These are phyloP conservation scores for Fusarium verticillioides DNA, from an alignment of 2,329 filamentous ascomycete species.

Conservation along the genomic window DNA sequence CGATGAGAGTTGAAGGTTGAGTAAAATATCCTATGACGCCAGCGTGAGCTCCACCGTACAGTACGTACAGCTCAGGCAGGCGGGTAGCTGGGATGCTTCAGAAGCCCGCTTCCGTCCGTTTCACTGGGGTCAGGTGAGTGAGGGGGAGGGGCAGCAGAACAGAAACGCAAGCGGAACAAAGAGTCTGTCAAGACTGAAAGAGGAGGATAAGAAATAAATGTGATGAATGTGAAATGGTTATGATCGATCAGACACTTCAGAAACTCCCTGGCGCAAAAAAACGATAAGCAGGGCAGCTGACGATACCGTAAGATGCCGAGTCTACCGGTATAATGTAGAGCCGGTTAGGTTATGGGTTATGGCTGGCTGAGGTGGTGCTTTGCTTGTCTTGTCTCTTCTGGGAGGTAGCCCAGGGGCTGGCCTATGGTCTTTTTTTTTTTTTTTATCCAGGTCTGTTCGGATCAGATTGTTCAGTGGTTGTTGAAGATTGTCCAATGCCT, in stretches of 20 bases:
- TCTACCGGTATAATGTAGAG: constrained; percentile 26
- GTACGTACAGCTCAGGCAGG: constrained; percentile 6
- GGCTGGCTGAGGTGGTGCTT: not conserved
- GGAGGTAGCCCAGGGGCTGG: constrained; percentile 22
- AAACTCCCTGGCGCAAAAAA: not conserved
- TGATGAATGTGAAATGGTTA: not conserved
- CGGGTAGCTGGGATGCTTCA: constrained; percentile 13
- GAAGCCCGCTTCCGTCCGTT: constrained; percentile 13
- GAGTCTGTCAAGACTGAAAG: not conserved
- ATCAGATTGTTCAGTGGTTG: not conserved
- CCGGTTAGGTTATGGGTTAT: constrained; percentile 13
- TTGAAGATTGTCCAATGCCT: not conserved
- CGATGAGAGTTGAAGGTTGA: constrained; percentile 14
- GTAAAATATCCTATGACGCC: constrained; percentile 39
- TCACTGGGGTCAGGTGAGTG: constrained; percentile 29
- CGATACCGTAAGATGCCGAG: constrained; percentile 24
- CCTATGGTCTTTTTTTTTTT: not conserved
- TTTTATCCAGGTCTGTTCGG: not conserved
- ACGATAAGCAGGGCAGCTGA: constrained; percentile 23
- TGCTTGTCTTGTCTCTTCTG: not conserved
- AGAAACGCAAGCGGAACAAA: not conserved
- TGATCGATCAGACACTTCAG: not conserved
- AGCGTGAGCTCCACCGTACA: constrained; percentile 13
- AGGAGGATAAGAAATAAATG: not conserved
- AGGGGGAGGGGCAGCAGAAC: constrained; percentile 37